These are phyloP conservation scores for Colletotrichum lupini DNA, from an alignment of 2,329 filamentous ascomycete species.

Conservation along the genomic window DNA sequence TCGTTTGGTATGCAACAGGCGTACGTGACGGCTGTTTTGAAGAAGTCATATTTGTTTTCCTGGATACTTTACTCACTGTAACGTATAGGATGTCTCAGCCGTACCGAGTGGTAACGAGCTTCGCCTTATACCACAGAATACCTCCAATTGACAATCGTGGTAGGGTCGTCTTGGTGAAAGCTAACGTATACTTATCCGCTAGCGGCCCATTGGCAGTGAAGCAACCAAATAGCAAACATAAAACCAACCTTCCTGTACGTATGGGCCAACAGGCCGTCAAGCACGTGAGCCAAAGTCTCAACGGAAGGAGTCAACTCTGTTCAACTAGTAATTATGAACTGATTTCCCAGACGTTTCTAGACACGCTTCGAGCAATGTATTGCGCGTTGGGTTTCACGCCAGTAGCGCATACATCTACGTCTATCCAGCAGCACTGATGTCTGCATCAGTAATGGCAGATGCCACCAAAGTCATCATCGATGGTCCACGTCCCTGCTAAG, in stretches of 20 bases:
- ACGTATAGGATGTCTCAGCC: too few species aligned
- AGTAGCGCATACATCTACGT: neutral
- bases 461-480: slow-evolving; percentile 81
- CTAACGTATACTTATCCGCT: neutral
- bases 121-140: too few species aligned
- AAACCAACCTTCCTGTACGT: neutral
- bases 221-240: neutral
- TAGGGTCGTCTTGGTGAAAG: neutral
- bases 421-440: neutral
- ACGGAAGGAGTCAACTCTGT: neutral
- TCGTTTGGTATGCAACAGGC: too few species aligned
- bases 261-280: neutral
- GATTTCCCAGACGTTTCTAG: neutral
- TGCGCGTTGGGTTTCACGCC: slow-evolving; percentile 18
- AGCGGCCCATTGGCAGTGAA: neutral
- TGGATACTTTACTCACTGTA: too few species aligned
- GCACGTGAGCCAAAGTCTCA: neutral
- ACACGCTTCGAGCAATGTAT: neutral
- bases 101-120: too few species aligned
- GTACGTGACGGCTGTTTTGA: neutral
- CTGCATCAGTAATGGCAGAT: slow-evolving; percentile 63
- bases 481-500: slow-evolving; percentile 87
- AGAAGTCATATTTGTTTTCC: too few species aligned
- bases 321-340: neutral
- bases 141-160: too few species aligned